A percentile compares a stretch with the other conserved stretches of the same genome.
These are phyloP conservation scores for Uncinocarpus reesii DNA, from an alignment of 2,329 filamentous ascomycete species.

Conservation along the genomic window DNA sequence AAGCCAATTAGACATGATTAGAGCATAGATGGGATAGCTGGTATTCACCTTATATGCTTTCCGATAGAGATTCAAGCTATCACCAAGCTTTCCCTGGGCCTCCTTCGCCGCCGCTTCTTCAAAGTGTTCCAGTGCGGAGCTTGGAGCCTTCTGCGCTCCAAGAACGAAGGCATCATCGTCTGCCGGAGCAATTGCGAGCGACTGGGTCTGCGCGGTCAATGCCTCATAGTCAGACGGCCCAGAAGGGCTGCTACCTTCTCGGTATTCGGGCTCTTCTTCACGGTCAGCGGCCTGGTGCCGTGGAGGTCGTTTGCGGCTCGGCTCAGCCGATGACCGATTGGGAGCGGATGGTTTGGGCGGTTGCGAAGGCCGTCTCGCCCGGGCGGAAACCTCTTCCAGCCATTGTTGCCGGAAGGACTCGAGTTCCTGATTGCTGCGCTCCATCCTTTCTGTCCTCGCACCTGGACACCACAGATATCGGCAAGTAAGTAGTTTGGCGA, in stretches of 20 bases:
- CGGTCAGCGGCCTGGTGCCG: slow-evolving; percentile 31
- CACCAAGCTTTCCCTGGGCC: slow-evolving; percentile 70
- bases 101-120: slow-evolving; percentile 87
- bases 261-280: slow-evolving; percentile 30
- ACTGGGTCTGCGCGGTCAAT: slow-evolving; percentile 29
- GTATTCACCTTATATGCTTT: slow-evolving; percentile 74
- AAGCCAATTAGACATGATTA: background rate
- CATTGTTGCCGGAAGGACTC: slow-evolving; percentile 79
- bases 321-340: slow-evolving; percentile 18
- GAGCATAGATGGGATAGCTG: too few species aligned
- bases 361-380: slow-evolving; percentile 17
- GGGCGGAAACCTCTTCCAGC: slow-evolving; percentile 63
- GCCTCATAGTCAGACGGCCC: slow-evolving; percentile 15
- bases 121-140: slow-evolving; percentile 81
- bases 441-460: background rate
- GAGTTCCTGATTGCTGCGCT: slow-evolving; percentile 47
- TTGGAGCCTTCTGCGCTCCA: slow-evolving; percentile 42
- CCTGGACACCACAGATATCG: too few species aligned
- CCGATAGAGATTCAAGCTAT: slow-evolving; percentile 78
- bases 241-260: background rate
- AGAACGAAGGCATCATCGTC: slow-evolving; percentile 34
- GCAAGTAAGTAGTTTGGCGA: too few species aligned
- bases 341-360: slow-evolving; percentile 13
- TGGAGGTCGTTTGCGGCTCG: slow-evolving; percentile 30
- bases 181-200: slow-evolving; percentile 26